phyloP scores from a whole-genome alignment of 176 grass and related monocot species.

The Cenchrus americanus region DNA sequence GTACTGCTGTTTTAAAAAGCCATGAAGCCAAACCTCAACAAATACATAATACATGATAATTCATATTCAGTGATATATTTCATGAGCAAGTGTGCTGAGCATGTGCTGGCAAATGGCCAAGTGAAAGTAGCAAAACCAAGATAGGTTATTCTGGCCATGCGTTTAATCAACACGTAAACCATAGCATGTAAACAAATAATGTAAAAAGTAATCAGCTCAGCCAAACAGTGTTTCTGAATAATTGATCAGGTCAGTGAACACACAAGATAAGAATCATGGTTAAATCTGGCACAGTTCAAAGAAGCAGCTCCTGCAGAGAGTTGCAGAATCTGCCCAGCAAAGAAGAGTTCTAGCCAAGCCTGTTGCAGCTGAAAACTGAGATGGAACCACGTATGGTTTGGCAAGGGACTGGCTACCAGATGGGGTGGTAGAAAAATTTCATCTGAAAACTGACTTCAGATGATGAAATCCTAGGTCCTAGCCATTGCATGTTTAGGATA shows the following conservation, averaged over 20 bases:
- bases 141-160: not conserved
- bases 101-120: not conserved
- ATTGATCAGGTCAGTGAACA: not conserved
- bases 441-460: slow-evolving; percentile 10
- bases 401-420: too few species aligned
- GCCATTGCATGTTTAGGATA: not conserved
- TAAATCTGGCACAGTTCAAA: too few species aligned
- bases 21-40: not conserved
- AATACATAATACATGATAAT: not conserved
- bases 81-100: too few species aligned
- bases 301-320: too few species aligned
- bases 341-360: too few species aligned
- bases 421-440: too few species aligned
- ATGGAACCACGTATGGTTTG: too few species aligned
- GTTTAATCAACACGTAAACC: not conserved
- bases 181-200: not conserved
- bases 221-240: too few species aligned
- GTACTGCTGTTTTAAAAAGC: too few species aligned
- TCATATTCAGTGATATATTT: not conserved
- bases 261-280: not conserved
- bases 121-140: not conserved
- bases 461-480: not conserved
- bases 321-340: too few species aligned
- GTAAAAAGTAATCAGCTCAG: not conserved
- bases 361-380: too few species aligned